Evolutionary conservation across 2,329 filamentous ascomycete species (phyloP).

Genomic region (Verruconis gallopava): DNA sequence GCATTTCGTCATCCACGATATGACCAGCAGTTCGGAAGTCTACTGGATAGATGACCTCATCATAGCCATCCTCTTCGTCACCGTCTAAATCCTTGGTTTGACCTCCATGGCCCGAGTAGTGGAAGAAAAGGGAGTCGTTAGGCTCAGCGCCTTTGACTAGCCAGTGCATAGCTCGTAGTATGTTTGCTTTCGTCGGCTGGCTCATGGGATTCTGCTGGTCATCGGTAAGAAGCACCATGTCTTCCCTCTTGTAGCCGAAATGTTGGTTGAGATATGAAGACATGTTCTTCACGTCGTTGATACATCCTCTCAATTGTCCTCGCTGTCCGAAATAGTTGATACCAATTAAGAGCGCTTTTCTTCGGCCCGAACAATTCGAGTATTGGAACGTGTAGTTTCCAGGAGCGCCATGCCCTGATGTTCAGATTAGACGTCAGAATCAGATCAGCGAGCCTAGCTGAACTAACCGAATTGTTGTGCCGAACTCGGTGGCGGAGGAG

Average conservation of each 20-base stretch:
- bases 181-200: constrained; percentile 91
- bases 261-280: constrained; percentile 76
- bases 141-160: constrained; percentile 83
- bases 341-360: constrained; percentile 83
- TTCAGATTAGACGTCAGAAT: constrained; percentile 36
- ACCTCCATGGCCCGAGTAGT: constrained; percentile 83
- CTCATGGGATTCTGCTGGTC: constrained; percentile 97
- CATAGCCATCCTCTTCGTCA: constrained; percentile 69
- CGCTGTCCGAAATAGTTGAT: constrained; percentile 96
- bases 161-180: constrained; percentile 95
- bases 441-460: constrained; percentile 18
- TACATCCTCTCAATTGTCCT: constrained; percentile 81
- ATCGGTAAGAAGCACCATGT: constrained; percentile 94
- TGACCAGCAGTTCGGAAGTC: constrained; percentile 69
- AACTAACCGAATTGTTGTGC: constrained; percentile 29
- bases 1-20: constrained; percentile 75
- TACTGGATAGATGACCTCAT: constrained; percentile 74
- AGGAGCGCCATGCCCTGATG: constrained; percentile 70
- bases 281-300: constrained; percentile 98
- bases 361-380: constrained; percentile 74
- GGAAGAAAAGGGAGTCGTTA: constrained; percentile 94
- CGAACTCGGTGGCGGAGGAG: constrained; percentile 50
- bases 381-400: constrained; percentile 76
- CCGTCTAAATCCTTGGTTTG: constrained; percentile 68
- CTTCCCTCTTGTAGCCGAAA: constrained; percentile 85